These are phyloP conservation scores for Galerina marginata DNA, from an alignment of 768 basidiomycete genomes.

Conservation along the genomic window DNA sequence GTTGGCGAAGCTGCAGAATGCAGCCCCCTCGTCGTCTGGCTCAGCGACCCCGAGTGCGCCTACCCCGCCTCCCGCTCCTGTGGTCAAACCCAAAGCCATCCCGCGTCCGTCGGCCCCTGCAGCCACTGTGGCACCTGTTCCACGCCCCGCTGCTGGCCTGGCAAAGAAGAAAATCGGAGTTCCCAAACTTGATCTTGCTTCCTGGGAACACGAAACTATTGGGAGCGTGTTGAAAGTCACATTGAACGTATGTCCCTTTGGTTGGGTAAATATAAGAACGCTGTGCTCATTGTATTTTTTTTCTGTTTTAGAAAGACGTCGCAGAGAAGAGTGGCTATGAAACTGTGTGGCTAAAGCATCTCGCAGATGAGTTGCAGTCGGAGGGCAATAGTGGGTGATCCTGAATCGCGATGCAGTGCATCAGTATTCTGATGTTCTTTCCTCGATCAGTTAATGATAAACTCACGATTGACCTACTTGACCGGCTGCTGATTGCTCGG, in stretches of 20 bases:
- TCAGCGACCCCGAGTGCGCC: slow-evolving; percentile 29
- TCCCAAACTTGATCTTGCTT: slow-evolving; percentile 54
- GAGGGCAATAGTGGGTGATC: slow-evolving; percentile 56
- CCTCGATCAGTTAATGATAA: slow-evolving; percentile 40
- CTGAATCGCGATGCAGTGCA: slow-evolving; percentile 1
- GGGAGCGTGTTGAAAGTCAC: slow-evolving; percentile 77
- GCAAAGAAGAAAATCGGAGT: slow-evolving; percentile 55
- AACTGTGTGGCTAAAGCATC: slow-evolving; percentile 82
- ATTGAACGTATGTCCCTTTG: slow-evolving; percentile 61
- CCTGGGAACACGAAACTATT: slow-evolving; percentile 81
- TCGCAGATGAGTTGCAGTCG: slow-evolving; percentile 68
- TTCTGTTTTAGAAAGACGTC: slow-evolving; percentile 50
- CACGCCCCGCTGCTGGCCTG: slow-evolving; percentile 36
- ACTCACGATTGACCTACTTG: slow-evolving; percentile 64
- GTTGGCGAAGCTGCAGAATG: slow-evolving; percentile 78
- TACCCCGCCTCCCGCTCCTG: slow-evolving; percentile 22
- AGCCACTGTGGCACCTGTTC: slow-evolving; percentile 36
- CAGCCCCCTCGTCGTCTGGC: slow-evolving; percentile 39
- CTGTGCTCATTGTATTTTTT: slow-evolving; percentile 11
- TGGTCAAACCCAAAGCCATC: slow-evolving; percentile 39
- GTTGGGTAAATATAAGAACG: background rate
- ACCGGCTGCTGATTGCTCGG: slow-evolving; percentile 82
- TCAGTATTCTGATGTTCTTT: slow-evolving; percentile 4
- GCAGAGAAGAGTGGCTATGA: slow-evolving; percentile 69
- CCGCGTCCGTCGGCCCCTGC: slow-evolving; percentile 34